Conservation (phyloP, 805 yeast genomes). For the Candida lessepsii region DNA sequence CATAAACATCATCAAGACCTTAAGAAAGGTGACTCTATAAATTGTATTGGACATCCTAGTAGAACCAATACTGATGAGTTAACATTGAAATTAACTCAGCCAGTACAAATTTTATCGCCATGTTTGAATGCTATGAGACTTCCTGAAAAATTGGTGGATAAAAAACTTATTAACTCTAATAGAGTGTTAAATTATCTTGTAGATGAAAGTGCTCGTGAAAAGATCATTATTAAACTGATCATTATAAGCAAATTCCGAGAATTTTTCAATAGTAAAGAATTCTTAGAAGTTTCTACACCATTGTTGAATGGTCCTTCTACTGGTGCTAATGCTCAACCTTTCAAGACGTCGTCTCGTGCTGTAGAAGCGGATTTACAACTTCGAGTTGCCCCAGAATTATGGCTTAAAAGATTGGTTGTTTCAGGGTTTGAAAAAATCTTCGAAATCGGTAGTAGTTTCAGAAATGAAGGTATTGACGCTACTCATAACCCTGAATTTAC, state of each 20-base stretch:
- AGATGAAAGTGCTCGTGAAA: slow-evolving; percentile 48
- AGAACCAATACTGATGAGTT: slow-evolving; percentile 76
- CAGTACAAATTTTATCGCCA: slow-evolving; percentile 60
- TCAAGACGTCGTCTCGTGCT: slow-evolving; percentile 46
- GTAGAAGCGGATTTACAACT: slow-evolving; percentile 43
- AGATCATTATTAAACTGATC: slow-evolving; percentile 51
- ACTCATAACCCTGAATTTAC: slow-evolving; percentile 96
- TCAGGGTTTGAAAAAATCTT: slow-evolving; percentile 84
- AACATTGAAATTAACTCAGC: slow-evolving; percentile 57
- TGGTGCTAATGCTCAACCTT: slow-evolving; percentile 95
- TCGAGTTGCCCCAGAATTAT: slow-evolving; percentile 92
- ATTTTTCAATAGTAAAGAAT: slow-evolving; percentile 54
- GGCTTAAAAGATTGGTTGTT: slow-evolving; percentile 82
- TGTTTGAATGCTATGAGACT: slow-evolving; percentile 42
- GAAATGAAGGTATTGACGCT: slow-evolving; percentile 91
- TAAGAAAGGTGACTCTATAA: slow-evolving; percentile 70
- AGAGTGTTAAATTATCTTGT: slow-evolving; percentile 74
- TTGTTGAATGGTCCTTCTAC: slow-evolving; percentile 68
- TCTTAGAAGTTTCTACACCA: slow-evolving; percentile 89
- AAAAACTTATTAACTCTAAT: slow-evolving; percentile 57
- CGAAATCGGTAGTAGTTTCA: slow-evolving; percentile 80
- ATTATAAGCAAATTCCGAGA: slow-evolving; percentile 55
- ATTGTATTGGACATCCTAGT: slow-evolving; percentile 70
- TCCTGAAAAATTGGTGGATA: slow-evolving; percentile 62
- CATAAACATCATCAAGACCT: slow-evolving; percentile 39